Evolutionary conservation across 148 eudicot species (phyloP).

Genomic region (Cornus florida): DNA sequence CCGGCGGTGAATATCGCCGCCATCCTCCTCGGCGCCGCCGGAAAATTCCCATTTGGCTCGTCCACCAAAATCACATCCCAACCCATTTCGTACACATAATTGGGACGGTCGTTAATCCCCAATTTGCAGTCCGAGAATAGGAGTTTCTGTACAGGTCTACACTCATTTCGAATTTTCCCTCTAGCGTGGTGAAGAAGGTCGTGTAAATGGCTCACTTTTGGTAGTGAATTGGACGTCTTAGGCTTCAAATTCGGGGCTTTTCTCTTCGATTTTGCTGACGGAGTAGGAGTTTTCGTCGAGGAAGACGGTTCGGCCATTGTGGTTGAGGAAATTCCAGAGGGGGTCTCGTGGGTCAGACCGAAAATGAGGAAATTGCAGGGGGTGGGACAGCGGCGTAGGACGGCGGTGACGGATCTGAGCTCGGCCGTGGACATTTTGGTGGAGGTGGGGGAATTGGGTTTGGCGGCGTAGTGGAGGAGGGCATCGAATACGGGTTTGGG

Average conservation of each 20-base stretch:
- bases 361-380: slow-evolving; percentile 58
- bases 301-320: slow-evolving; percentile 55
- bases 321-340: slow-evolving; percentile 57
- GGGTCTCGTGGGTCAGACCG: slow-evolving; percentile 69
- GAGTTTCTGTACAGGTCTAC: too few species aligned
- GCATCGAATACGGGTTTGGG: slow-evolving; percentile 38
- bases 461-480: slow-evolving; percentile 58
- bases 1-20: slow-evolving; percentile 63
- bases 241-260: slow-evolving; percentile 50
- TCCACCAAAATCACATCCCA: slow-evolving; percentile 75
- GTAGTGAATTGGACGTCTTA: too few species aligned
- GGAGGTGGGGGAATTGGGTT: slow-evolving; percentile 25
- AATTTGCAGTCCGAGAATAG: too few species aligned
- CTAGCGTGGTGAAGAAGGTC: too few species aligned
- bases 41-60: slow-evolving; percentile 56
- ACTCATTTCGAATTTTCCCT: too few species aligned
- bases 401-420: slow-evolving; percentile 34
- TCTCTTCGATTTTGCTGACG: slow-evolving; percentile 32
- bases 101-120: too few species aligned
- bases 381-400: slow-evolving; percentile 37
- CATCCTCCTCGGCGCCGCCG: slow-evolving; percentile 55
- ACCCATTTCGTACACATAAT: too few species aligned
- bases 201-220: too few species aligned
- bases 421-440: slow-evolving; percentile 39
- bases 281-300: slow-evolving; percentile 53